Percentiles rank a stretch among this genome's conserved stretches.
Evolutionary conservation across 2,329 filamentous ascomycete species (phyloP).

Genomic region (Talaromyces sp.): DNA sequence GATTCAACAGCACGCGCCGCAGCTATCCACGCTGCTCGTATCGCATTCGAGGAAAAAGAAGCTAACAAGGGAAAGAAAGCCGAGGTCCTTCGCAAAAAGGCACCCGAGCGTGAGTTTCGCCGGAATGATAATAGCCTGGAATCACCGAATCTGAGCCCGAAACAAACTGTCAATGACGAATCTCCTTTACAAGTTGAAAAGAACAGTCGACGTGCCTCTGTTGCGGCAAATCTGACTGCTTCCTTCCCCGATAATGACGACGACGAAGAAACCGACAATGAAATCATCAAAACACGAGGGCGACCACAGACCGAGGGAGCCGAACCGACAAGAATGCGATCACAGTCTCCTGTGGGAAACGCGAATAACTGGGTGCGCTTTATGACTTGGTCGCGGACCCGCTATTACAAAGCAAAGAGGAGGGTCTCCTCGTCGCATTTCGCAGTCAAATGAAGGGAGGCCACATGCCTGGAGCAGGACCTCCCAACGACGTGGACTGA

Average conservation of each 20-base stretch:
- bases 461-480: neutral
- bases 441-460: neutral
- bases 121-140: conserved; percentile 32
- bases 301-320: neutral
- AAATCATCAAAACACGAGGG: neutral
- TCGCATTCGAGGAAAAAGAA: conserved; percentile 57
- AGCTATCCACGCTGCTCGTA: conserved; percentile 51
- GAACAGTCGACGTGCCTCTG: conserved; percentile 5
- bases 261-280: neutral
- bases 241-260: neutral
- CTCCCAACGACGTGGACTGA: neutral
- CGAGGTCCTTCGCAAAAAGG: conserved; percentile 49
- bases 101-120: conserved; percentile 40
- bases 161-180: conserved; percentile 14
- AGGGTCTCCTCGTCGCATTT: conserved; percentile 21
- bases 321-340: neutral
- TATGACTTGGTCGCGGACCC: conserved; percentile 54
- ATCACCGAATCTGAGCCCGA: conserved; percentile 10
- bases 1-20: conserved; percentile 54
- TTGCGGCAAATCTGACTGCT: neutral
- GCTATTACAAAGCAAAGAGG: conserved; percentile 48
- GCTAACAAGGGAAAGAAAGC: conserved; percentile 52
- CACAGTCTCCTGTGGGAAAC: conserved; percentile 15
- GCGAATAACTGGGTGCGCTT: conserved; percentile 50
- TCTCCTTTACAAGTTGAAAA: conserved; percentile 18